Conservation (phyloP, 1,284 basidiomycete genomes). For the Stygiomarasmius scandens region DNA sequence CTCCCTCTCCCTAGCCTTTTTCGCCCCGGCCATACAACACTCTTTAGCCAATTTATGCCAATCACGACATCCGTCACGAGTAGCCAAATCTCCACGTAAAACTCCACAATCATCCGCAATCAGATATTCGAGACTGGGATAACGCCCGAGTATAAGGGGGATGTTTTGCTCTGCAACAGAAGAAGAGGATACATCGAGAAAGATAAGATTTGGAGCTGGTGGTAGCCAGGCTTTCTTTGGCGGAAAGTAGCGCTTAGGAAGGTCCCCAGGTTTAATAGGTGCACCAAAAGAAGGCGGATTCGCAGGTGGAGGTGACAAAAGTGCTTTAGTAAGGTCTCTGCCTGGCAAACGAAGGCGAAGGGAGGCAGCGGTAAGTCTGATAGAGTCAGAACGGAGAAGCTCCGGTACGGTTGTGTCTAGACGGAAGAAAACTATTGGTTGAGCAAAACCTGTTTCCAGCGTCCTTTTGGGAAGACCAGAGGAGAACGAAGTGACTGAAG, state of each 20-base stretch:
- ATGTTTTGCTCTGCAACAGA: conserved; percentile 50
- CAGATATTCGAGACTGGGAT: conserved; percentile 48
- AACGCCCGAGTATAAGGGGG: conserved; percentile 48
- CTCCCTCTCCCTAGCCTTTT: conserved; percentile 58
- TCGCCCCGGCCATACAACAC: conserved; percentile 56
- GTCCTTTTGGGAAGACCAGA: conserved; percentile 24
- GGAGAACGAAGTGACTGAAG: conserved; percentile 26
- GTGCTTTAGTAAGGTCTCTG: conserved; percentile 50
- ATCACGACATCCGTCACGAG: conserved; percentile 39
- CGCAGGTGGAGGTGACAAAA: conserved; percentile 28
- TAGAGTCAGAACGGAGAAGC: conserved; percentile 48
- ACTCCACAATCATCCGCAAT: conserved; percentile 57
- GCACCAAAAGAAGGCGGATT: conserved; percentile 15
- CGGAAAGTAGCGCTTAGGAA: too few species aligned
- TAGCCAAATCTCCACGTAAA: conserved; percentile 38
- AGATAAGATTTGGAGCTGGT: conserved; percentile 42
- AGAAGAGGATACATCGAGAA: conserved; percentile 67
- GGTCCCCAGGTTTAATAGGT: conserved; percentile 15
- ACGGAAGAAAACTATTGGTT: conserved; percentile 74
- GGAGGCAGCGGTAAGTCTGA: conserved; percentile 40
- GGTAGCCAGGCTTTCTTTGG: neutral
- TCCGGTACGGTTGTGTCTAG: conserved; percentile 50
- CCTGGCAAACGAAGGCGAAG: conserved; percentile 64
- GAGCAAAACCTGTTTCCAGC: conserved; percentile 51
- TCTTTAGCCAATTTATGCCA: conserved; percentile 60